phyloP scores from a whole-genome alignment of 2,329 filamentous ascomycete genomes.

The Calonectria fujianensis region DNA sequence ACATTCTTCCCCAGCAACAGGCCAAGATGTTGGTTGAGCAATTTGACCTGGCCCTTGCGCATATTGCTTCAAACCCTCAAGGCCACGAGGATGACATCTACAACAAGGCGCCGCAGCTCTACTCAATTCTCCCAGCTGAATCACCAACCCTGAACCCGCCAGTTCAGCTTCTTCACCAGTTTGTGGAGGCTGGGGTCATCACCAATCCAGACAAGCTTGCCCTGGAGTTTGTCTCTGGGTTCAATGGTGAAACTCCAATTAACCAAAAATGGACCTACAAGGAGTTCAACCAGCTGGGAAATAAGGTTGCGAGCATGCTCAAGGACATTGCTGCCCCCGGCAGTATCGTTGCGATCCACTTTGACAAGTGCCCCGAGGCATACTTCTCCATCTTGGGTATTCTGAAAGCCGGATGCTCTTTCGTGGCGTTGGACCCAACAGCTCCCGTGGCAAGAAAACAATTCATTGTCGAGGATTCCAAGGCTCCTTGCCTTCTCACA shows the following conservation, averaged over 20 bases:
- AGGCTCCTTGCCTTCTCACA: conserved; percentile 77
- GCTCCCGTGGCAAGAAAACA: conserved; percentile 83
- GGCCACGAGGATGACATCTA: conserved; percentile 63
- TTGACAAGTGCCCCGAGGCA: conserved; percentile 89
- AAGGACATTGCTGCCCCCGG: conserved; percentile 70
- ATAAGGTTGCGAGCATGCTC: conserved; percentile 82
- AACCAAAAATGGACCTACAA: conserved; percentile 82
- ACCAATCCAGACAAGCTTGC: conserved; percentile 77
- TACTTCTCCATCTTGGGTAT: conserved; percentile 89
- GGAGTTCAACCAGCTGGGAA: conserved; percentile 82
- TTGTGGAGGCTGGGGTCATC: conserved; percentile 80
- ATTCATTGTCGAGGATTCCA: conserved; percentile 86
- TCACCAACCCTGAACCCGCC: conserved; percentile 74
- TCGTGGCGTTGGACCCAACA: conserved; percentile 85
- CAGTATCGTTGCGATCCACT: conserved; percentile 83
- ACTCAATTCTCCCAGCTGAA: conserved; percentile 80
- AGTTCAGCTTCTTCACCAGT: conserved; percentile 81
- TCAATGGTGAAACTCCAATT: conserved; percentile 67
- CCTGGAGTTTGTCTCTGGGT: conserved; percentile 82
- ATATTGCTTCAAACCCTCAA: conserved; percentile 72
- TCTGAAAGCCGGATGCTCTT: conserved; percentile 87
- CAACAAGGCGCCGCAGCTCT: conserved; percentile 61
- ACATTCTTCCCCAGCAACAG: conserved; percentile 81
- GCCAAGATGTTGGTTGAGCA: conserved; percentile 81
- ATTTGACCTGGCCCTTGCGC: conserved; percentile 79